phyloP scores from a whole-genome alignment of 163 green algal species.

The Scenedesmus sp. region DNA sequence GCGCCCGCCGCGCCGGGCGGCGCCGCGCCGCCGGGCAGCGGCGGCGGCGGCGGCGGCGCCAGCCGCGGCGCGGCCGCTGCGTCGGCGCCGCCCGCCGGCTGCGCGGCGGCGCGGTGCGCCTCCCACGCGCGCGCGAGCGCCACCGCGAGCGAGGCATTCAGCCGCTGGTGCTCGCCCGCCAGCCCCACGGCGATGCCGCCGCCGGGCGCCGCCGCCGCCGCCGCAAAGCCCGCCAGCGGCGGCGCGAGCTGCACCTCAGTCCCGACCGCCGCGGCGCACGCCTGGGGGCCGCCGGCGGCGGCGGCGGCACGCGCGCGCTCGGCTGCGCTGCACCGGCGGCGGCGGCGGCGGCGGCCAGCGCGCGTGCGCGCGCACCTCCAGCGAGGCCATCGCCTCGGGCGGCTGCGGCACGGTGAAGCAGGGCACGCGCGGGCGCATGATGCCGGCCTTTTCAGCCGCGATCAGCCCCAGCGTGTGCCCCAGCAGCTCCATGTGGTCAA shows the following conservation, averaged over 20 bases:
- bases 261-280: conserved; percentile 27
- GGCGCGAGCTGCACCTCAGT: neutral
- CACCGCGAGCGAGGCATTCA: conserved; percentile 92
- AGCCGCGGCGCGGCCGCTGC: neutral
- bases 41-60: too few species aligned
- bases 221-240: conserved; percentile 23
- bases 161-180: conserved; percentile 81
- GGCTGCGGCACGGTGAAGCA: conserved; percentile 86
- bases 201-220: conserved; percentile 2
- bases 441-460: conserved; percentile 96
- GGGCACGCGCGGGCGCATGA: conserved; percentile 86
- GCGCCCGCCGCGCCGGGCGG: conserved; percentile 10
- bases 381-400: conserved; percentile 77
- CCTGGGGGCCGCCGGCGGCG: conserved; percentile 7
- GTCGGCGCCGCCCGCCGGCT: neutral
- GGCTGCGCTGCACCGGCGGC: too few species aligned
- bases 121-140: conserved; percentile 79
- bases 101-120: conserved; percentile 22
- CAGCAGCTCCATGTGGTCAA: conserved; percentile 98
- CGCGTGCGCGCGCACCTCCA: conserved; percentile 75
- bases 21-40: too few species aligned
- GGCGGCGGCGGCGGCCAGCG: too few species aligned
- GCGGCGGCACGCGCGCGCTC: neutral
- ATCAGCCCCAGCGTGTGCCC: conserved; percentile 91
- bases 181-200: conserved; percentile 67